Percentiles rank a stretch among this genome's conserved stretches.
Evolutionary conservation across 169 alveolate genomes (phyloP).

Genomic region (Plasmodium vinckei): DNA sequence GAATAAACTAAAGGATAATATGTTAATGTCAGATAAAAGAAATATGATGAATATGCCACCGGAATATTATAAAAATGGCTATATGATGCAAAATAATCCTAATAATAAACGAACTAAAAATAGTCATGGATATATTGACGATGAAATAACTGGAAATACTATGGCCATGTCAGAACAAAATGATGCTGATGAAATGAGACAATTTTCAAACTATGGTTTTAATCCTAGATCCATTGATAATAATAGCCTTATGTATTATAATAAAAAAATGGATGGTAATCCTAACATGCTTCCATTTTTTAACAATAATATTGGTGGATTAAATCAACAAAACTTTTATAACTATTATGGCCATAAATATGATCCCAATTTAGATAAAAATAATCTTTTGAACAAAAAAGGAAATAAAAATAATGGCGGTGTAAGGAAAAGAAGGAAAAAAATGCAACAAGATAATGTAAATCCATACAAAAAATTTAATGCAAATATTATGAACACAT

Average conservation of each 20-base stretch:
- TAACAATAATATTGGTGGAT: not conserved
- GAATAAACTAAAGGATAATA: conserved; percentile 5
- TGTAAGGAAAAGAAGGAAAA: conserved; percentile 36
- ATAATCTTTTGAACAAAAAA: not conserved
- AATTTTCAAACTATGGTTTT: conserved; percentile 49
- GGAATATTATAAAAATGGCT: conserved; percentile 7
- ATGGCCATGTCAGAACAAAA: conserved; percentile 33
- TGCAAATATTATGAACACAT: not conserved
- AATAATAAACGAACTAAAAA: not conserved
- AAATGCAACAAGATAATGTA: conserved; percentile 11
- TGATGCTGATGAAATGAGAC: conserved; percentile 57
- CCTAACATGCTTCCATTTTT: not conserved
- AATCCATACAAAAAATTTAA: not conserved
- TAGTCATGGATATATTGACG: conserved; percentile 33
- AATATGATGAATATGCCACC: not conserved
- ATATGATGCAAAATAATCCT: not conserved
- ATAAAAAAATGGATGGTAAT: conserved; percentile 1
- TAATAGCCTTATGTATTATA: conserved; percentile 21
- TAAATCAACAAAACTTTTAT: not conserved
- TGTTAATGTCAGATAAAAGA: conserved; percentile 12
- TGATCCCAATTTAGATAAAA: conserved; percentile 3
- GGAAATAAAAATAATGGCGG: conserved; percentile 8
- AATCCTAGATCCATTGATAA: conserved; percentile 30
- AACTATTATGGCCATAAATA: conserved; percentile 13
- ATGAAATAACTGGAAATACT: conserved; percentile 52